Conservation (phyloP, 441 rosid species). For the Syzygium syzygioides region DNA sequence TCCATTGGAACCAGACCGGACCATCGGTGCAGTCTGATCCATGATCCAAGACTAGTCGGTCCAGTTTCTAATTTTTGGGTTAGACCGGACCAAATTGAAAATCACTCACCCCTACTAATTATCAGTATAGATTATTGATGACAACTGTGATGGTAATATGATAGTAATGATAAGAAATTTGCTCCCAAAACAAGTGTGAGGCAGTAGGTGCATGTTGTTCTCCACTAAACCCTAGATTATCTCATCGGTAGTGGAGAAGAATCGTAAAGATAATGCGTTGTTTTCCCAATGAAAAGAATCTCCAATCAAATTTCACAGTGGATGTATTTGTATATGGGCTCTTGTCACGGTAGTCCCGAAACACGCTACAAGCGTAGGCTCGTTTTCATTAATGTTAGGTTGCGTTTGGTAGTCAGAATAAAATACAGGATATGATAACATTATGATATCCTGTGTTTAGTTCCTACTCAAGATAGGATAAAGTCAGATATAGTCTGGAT, state of each 20-base stretch:
- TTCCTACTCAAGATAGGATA: no score
- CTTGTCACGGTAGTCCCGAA: neutral
- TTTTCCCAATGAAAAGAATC: neutral
- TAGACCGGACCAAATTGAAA: no score
- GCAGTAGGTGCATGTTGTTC: neutral
- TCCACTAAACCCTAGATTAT: neutral
- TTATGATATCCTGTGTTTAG: no score
- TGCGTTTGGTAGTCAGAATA: no score
- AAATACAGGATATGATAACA: no score
- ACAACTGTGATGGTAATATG: neutral
- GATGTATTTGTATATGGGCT: neutral
- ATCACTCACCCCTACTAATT: no score
- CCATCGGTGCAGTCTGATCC: no score
- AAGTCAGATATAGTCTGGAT: no score
- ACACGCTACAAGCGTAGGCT: neutral
- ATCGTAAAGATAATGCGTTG: neutral
- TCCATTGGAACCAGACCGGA: no score
- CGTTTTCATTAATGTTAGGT: neutral
- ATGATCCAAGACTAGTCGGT: no score
- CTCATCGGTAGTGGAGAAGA: neutral
- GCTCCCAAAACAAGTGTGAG: neutral
- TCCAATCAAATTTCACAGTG: neutral
- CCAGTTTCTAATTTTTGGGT: no score
- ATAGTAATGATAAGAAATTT: neutral
- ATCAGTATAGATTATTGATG: neutral